Evolutionary conservation across 139 green algal genomes (phyloP).

Genomic region (Zygnema cylindricum): DNA sequence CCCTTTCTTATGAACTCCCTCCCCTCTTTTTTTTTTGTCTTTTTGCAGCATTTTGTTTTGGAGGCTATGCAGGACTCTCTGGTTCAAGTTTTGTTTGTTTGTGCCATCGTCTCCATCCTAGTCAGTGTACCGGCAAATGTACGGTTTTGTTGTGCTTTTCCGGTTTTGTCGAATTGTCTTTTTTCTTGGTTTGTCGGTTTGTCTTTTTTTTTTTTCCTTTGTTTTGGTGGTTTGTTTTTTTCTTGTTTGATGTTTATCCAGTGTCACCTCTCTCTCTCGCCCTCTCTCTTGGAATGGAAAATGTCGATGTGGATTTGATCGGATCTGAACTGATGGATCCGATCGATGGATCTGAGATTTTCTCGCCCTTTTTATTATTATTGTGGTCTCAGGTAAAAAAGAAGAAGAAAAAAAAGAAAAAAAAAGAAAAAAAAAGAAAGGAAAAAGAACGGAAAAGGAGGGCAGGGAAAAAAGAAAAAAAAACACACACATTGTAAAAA

Average conservation of each 20-base stretch:
- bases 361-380: slow-evolving; percentile 33
- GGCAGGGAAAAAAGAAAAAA: too few species aligned
- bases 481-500: too few species aligned
- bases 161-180: too few species aligned
- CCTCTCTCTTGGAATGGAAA: too few species aligned
- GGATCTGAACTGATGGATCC: slow-evolving; percentile 24
- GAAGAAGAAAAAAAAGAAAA: too few species aligned
- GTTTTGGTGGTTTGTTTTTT: not conserved
- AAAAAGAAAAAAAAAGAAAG: too few species aligned
- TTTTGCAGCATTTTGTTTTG: slow-evolving; percentile 26
- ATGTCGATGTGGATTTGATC: not conserved
- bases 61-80: slow-evolving; percentile 28
- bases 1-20: not conserved
- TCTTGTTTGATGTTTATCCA: not conserved
- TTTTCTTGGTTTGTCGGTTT: not conserved
- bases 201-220: not conserved
- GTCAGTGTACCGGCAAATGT: not conserved
- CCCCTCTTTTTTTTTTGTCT: not conserved
- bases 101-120: slow-evolving; percentile 20
- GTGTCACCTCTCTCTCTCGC: not conserved
- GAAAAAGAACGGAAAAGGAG: too few species aligned
- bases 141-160: too few species aligned
- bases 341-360: slow-evolving; percentile 12
- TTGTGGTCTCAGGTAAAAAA: too few species aligned
- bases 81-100: slow-evolving; percentile 33